A percentile compares a stretch with the other conserved stretches of the same genome.
Evolutionary conservation across 2,329 filamentous ascomycete genomes (phyloP).

Genomic region (Chrysoporthe deuterocubensis): DNA sequence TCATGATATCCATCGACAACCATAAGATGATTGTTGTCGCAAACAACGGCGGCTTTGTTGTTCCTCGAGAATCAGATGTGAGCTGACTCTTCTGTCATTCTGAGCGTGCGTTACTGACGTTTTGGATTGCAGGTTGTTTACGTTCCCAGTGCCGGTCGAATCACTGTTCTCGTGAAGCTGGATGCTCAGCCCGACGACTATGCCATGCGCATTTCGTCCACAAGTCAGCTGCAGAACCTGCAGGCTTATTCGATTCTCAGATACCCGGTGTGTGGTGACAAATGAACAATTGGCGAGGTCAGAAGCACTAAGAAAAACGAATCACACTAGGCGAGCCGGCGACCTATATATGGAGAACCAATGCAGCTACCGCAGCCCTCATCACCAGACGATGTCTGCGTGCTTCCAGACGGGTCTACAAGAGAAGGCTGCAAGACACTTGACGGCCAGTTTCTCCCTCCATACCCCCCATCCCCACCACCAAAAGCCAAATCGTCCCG

Average conservation of each 20-base stretch:
- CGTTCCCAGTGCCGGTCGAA: conserved; percentile 30
- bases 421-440: conserved; percentile 26
- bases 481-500: background rate
- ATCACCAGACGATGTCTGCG: conserved; percentile 23
- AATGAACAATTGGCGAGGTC: background rate
- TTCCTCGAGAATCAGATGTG: conserved; percentile 22
- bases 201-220: conserved; percentile 32
- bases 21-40: conserved; percentile 34
- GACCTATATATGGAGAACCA: conserved; percentile 29
- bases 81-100: background rate
- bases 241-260: conserved; percentile 32
- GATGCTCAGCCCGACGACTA: conserved; percentile 31
- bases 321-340: conserved; percentile 11
- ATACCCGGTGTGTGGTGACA: conserved; percentile 24
- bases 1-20: conserved; percentile 31
- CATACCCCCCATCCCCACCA: conserved; percentile 21
- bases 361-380: conserved; percentile 28
- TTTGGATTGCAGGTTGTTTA: conserved; percentile 23
- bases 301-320: background rate
- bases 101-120: background rate
- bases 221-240: conserved; percentile 33
- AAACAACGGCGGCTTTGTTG: conserved; percentile 33
- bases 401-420: conserved; percentile 28
- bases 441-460: conserved; percentile 20
- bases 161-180: conserved; percentile 32